Conservation (phyloP, 495 filamentous ascomycete species). For the Thermochaetoides thermophila region DNA sequence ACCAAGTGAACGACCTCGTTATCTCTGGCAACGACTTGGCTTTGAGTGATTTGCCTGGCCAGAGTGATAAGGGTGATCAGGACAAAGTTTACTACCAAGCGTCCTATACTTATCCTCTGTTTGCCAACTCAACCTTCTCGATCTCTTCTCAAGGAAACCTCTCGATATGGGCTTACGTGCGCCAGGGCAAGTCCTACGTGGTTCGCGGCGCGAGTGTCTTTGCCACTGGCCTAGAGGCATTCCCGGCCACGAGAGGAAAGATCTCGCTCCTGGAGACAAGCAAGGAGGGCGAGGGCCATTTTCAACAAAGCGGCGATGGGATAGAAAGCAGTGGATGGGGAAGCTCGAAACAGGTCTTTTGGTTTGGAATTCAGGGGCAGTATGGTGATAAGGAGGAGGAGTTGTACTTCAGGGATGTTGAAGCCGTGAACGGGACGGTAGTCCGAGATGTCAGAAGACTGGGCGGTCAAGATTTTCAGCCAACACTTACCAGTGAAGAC, state of each 20-base stretch:
- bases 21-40: constrained; percentile 44
- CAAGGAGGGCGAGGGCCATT: constrained; percentile 42
- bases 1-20: constrained; percentile 45
- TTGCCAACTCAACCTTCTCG: constrained; percentile 39
- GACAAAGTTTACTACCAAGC: constrained; percentile 15
- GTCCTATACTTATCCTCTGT: constrained; percentile 49
- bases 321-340: constrained; percentile 36
- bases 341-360: constrained; percentile 39
- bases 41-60: constrained; percentile 17
- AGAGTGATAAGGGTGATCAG: too few species aligned
- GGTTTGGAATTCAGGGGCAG: constrained; percentile 23
- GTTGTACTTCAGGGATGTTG: constrained; percentile 5
- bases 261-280: constrained; percentile 30
- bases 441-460: constrained; percentile 18
- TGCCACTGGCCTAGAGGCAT: constrained; percentile 41
- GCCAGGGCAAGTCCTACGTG: constrained; percentile 41
- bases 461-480: constrained; percentile 5
- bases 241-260: constrained; percentile 15
- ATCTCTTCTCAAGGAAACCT: constrained; percentile 34
- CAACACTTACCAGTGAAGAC: too few species aligned
- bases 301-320: constrained; percentile 30
- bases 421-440: constrained; percentile 11
- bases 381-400: background rate
- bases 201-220: constrained; percentile 44
- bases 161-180: constrained; percentile 43